phyloP scores from a whole-genome alignment of 495 filamentous ascomycete species.

The Clohesyomyces aquaticus region DNA sequence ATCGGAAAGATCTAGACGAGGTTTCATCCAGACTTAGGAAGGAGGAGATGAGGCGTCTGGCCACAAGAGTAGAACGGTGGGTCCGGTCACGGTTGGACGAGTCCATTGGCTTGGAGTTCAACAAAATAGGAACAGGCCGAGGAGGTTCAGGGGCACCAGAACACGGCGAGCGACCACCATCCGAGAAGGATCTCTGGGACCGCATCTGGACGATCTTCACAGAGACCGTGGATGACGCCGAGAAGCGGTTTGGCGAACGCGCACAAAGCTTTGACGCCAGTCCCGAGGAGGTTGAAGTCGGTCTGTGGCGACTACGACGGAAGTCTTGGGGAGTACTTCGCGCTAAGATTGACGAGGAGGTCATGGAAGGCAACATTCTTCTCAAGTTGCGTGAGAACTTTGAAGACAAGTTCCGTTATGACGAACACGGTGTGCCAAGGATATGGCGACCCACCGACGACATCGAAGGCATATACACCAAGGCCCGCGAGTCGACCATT shows the following conservation, averaged over 20 bases:
- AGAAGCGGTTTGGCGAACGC: slow-evolving; percentile 79
- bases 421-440: slow-evolving; percentile 88
- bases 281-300: slow-evolving; percentile 87
- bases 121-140: slow-evolving; percentile 84
- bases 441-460: slow-evolving; percentile 98
- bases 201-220: slow-evolving; percentile 89
- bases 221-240: slow-evolving; percentile 82
- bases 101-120: slow-evolving; percentile 90
- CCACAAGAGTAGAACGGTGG: slow-evolving; percentile 87
- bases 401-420: slow-evolving; percentile 98
- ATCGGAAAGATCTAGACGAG: slow-evolving; percentile 82
- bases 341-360: slow-evolving; percentile 93
- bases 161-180: slow-evolving; percentile 66
- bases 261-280: slow-evolving; percentile 92
- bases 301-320: slow-evolving; percentile 85
- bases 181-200: slow-evolving; percentile 92
- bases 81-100: slow-evolving; percentile 85
- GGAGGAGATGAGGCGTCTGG: slow-evolving; percentile 94
- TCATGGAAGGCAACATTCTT: slow-evolving; percentile 94
- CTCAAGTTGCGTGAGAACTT: slow-evolving; percentile 98
- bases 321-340: slow-evolving; percentile 92
- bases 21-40: slow-evolving; percentile 79
- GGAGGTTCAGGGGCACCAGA: slow-evolving; percentile 80
- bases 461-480: slow-evolving; percentile 92
- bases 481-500: slow-evolving; percentile 86